A percentile compares a stretch with the other conserved stretches of the same genome.
phyloP scores from a whole-genome alignment of 345 rosid genomes.

The Cardamine resedifolia region DNA sequence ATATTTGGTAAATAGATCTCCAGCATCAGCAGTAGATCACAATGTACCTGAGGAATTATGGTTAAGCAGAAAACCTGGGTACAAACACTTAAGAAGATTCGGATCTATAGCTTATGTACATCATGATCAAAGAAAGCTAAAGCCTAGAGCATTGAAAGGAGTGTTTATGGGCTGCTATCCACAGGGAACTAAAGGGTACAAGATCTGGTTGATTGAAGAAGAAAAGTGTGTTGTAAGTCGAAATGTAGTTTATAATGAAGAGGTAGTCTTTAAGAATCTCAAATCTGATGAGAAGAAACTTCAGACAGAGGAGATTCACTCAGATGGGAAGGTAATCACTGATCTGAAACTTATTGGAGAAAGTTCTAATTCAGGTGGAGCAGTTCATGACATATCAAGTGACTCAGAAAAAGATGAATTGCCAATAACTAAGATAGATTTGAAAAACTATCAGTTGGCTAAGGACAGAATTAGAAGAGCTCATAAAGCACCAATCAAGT shows the following conservation, averaged over 20 bases:
- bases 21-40: neutral
- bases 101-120: too few relatives aligned
- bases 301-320: too few relatives aligned
- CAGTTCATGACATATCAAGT: neutral
- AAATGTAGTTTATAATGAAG: neutral
- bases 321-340: too few relatives aligned
- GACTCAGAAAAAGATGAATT: neutral
- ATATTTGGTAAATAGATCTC: neutral
- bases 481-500: rapidly evolving
- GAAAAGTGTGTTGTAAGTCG: neutral
- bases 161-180: neutral
- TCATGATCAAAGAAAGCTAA: too few relatives aligned
- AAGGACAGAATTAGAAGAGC: neutral
- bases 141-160: too few relatives aligned
- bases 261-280: neutral
- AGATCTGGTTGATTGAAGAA: neutral
- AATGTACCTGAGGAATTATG: neutral
- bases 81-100: too few relatives aligned
- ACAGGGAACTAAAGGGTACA: neutral
- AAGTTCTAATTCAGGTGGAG: neutral
- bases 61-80: too few relatives aligned
- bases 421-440: too few relatives aligned
- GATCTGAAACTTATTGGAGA: neutral
- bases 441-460: neutral
- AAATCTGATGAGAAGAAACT: too few relatives aligned